Conservation (phyloP, 257 asterid genomes). For the Solanum dulcamara region DNA sequence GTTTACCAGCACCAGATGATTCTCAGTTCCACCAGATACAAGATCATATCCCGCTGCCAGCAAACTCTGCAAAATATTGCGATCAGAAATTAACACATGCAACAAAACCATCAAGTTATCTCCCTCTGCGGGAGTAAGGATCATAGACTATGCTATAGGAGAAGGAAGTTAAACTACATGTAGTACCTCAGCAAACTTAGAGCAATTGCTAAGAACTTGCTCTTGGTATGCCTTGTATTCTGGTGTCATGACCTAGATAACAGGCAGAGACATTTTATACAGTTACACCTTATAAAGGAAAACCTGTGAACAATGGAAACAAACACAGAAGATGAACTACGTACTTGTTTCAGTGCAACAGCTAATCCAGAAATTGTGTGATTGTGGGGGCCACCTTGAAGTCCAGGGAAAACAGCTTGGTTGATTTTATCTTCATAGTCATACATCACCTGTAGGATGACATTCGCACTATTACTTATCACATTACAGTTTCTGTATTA, state of each 20-base stretch:
- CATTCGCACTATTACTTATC: not conserved
- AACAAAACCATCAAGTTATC: not conserved
- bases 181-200: constrained; percentile 81
- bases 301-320: not conserved
- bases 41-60: constrained; percentile 59
- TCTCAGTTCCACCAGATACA: constrained; percentile 97
- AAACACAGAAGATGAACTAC: constrained; percentile 29
- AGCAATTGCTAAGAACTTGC: constrained; percentile 83
- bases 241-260: constrained; percentile 69
- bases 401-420: constrained; percentile 99
- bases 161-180: not conserved
- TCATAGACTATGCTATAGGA: not conserved
- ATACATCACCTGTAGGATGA: constrained; percentile 54
- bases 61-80: constrained; percentile 44
- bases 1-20: constrained; percentile 91
- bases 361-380: constrained; percentile 96
- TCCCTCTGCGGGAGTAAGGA: not conserved
- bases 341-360: constrained; percentile 91
- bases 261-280: constrained; percentile 1
- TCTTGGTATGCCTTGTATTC: constrained; percentile 89
- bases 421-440: constrained; percentile 90
- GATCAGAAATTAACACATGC: not conserved
- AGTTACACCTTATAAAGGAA: not conserved
- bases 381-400: constrained; percentile 99
- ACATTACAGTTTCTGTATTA: not conserved